Base-by-base conservation (phyloP, 176 grass and related monocot genomes). In the Panicum miliaceum region DNA sequence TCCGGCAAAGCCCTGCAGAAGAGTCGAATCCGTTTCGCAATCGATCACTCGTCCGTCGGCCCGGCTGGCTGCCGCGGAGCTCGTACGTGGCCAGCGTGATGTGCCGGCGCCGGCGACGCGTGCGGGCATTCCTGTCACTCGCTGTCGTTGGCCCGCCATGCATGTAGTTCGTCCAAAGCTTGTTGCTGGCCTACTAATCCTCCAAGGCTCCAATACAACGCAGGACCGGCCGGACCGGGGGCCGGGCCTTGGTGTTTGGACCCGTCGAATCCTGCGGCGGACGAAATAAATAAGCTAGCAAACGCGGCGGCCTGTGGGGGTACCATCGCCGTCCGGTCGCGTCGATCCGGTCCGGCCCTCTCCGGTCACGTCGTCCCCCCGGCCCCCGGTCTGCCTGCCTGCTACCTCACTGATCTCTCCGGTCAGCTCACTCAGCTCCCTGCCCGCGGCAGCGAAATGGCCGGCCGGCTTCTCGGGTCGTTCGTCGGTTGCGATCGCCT, bases 31-130 rank as follows among this genome's bases (percentile, higher is more conserved):
- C n/a, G n/a, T n/a, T n/a, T n/a, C n/a, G n/a, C n/a, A n/a, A n/a
- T n/a, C n/a, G 15, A 72, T 72, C 69, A 72, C 69, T 50, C 50
- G 69, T 72, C 69, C 43, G 68, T 12, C 12, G 35, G 64, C 12
- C 68, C 41, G 69, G 69, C 57, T 26, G 22, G n/a, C 22, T 14
- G 13, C 16, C 68, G 1, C 25, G 68, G 64, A 38, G 64, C 61
- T 18, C 14, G 35, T 38, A 0, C 18, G 15, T 1, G 18, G 41
- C 41, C 40, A 45, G 26, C 12, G 69, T 29, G 68, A 6, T 18
- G 69, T 29, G 42, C 5, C 43, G n/a, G 7, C 46, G 69, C 69
- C 69, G 43, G 69, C 69, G 69, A 50, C 23, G 69, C 69, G 15
- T 50, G 29, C 42, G 69, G 69, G 42, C 69, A 48, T 48, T 71